Base-by-base conservation (phyloP, 768 basidiomycete species). In the Cantharellus anzutake region DNA sequence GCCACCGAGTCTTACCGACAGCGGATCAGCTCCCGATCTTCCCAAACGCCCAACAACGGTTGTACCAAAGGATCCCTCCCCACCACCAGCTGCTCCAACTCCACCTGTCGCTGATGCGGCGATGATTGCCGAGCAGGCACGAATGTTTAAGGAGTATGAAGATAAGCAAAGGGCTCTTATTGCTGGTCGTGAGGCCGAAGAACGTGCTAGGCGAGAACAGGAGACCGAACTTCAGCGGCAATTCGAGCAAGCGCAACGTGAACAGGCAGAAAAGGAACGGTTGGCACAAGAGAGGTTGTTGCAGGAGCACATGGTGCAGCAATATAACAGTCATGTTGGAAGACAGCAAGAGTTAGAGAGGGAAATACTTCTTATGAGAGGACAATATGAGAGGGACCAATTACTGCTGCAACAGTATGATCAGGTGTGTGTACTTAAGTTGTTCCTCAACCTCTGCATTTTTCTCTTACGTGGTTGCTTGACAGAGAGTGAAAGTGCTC, bases 371-470 rank as follows among this genome's bases (percentile, higher is more conserved):
- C 88, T 79, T 5, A 86, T 98, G 86, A 76, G 92, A 53, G 92
- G 96, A 0, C 96, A 98, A 68, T 99, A 91, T 68, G 96, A 99
- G 71, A 80, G 96, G 7, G 94, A 99, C 66, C 96, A 99, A 69
- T 84, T 99, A 65, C 81, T 99, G 70, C 75, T 99, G 59, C 94
- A 98, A 70, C 92, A 98, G 66, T 99, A 99, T 67, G 96, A 99
- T 68, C 79, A 85, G 48, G 92, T 94, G 71, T 58, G 56, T 50
- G 56, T 20, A 20, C 34, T 42, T 56, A 16, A 5, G 39, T 7
- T 41, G 3, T 7, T 52, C 11, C 3, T 3, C 34, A 29, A 20
- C 14, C 20, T 34, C 57, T 60, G 42, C 58, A 5, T 16, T 60
- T 1, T 42, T 51, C 3, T 41, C 2, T 14, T 35, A 57, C 20